Conservation (phyloP, 2,329 filamentous ascomycete genomes). For the Fusarium proliferatum region DNA sequence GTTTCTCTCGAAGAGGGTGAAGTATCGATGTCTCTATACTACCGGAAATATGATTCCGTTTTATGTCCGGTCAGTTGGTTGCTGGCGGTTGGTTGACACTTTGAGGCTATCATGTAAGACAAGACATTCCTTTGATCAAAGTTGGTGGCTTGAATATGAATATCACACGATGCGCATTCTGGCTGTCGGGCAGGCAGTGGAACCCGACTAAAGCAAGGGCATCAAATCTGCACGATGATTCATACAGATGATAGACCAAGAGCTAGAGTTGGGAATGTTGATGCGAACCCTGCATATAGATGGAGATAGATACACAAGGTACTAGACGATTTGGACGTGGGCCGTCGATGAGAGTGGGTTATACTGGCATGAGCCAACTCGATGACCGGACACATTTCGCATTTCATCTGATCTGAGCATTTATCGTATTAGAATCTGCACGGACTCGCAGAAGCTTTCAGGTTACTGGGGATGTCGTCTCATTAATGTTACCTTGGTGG, state of each 20-base stretch:
- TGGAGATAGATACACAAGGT: not conserved
- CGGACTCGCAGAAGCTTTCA: not conserved
- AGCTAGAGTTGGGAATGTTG: constrained; percentile 23
- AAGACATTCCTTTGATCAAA: constrained; percentile 31
- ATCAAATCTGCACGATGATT: constrained; percentile 12
- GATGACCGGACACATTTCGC: constrained; percentile 23
- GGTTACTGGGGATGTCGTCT: constrained; percentile 2
- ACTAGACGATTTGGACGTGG: constrained; percentile 7
- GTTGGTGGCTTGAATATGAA: constrained; percentile 12
- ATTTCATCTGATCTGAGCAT: constrained; percentile 13
- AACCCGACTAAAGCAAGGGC: not conserved
- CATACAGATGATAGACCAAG: constrained; percentile 7
- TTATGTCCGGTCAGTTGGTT: not conserved
- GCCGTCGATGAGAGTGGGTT: constrained; percentile 10
- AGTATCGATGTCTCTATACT: not conserved
- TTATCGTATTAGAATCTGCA: constrained; percentile 10
- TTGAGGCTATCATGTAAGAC: constrained; percentile 30
- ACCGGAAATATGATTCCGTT: not conserved
- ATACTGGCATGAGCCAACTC: constrained; percentile 16
- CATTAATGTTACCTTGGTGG: constrained; percentile 17
- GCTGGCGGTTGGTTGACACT: not conserved
- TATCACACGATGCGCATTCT: not conserved
- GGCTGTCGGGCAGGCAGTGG: not conserved
- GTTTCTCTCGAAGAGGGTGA: not conserved
- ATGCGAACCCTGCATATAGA: constrained; percentile 28